phyloP scores from a whole-genome alignment of 75 land plant genomes.

The Selaginella tamariscina region DNA sequence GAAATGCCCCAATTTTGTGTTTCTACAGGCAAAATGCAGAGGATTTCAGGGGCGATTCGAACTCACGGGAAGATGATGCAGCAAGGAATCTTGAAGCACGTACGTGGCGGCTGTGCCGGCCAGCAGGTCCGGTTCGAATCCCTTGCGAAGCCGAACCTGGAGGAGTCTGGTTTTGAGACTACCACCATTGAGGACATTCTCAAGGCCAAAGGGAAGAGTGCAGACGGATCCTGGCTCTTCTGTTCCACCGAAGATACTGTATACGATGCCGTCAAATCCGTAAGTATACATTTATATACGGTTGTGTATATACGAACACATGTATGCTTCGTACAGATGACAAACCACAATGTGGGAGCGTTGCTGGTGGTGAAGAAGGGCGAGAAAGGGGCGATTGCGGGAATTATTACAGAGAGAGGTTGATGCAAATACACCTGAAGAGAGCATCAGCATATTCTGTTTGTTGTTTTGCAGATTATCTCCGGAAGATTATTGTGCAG shows the following conservation, averaged over 20 bases:
- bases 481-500: conserved; percentile 94
- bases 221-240: conserved; percentile 97
- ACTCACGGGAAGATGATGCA: conserved; percentile 40
- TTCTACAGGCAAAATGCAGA: conserved; percentile 55
- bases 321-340: conserved; percentile 51
- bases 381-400: conserved; percentile 61
- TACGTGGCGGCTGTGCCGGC: conserved; percentile 31
- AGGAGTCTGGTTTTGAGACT: conserved; percentile 89
- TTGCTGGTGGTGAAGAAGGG: conserved; percentile 86
- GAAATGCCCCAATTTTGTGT: too few relatives aligned
- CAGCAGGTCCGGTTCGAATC: neutral
- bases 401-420: conserved; percentile 98
- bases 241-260: conserved; percentile 84
- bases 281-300: conserved; percentile 19
- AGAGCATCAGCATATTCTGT: neutral
- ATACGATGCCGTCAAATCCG: conserved; percentile 91
- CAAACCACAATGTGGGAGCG: conserved; percentile 94
- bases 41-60: conserved; percentile 32
- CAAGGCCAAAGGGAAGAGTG: conserved; percentile 74
- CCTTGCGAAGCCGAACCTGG: conserved; percentile 33
- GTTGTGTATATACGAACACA: neutral
- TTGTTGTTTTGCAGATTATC: conserved; percentile 53
- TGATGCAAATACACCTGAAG: neutral
- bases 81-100: conserved; percentile 43
- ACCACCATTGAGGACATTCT: conserved; percentile 73